These are phyloP conservation scores for Dipodascus albidus DNA, from an alignment of 805 yeast species.

Conservation along the genomic window DNA sequence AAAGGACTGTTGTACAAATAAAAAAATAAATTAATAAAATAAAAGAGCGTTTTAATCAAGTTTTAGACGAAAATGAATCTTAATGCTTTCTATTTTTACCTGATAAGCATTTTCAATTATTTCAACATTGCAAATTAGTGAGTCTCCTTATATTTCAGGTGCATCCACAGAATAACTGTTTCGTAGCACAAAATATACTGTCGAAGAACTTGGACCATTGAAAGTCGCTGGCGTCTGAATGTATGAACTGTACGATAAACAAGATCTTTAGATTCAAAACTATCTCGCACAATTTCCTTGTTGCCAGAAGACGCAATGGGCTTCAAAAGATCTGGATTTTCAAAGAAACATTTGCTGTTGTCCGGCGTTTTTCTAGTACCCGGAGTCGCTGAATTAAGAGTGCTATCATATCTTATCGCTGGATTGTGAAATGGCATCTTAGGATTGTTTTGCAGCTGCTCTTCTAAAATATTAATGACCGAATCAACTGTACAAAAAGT, in stretches of 20 bases:
- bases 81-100: not conserved
- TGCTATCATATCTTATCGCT: not conserved
- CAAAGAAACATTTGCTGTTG: not conserved
- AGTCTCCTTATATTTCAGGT: conserved; percentile 17
- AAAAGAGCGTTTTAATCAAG: not conserved
- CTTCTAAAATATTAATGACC: conserved; percentile 31
- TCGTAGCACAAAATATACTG: conserved; percentile 72
- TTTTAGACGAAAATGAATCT: not conserved
- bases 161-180: conserved; percentile 28
- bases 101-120: not conserved
- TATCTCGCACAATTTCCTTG: not conserved
- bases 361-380: not conserved
- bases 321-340: not conserved
- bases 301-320: not conserved
- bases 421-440: not conserved
- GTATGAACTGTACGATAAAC: conserved; percentile 51
- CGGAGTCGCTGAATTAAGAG: not conserved
- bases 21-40: not conserved
- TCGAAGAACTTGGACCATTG: conserved; percentile 75
- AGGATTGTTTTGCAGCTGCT: not conserved
- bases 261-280: conserved; percentile 32
- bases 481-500: conserved; percentile 45
- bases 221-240: conserved; percentile 62
- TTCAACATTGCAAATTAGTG: conserved; percentile 14
- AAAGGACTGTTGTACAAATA: not conserved